These are phyloP conservation scores for Fragilariopsis cylindrus DNA, from an alignment of 108 stramenopile species.

Conservation along the genomic window DNA sequence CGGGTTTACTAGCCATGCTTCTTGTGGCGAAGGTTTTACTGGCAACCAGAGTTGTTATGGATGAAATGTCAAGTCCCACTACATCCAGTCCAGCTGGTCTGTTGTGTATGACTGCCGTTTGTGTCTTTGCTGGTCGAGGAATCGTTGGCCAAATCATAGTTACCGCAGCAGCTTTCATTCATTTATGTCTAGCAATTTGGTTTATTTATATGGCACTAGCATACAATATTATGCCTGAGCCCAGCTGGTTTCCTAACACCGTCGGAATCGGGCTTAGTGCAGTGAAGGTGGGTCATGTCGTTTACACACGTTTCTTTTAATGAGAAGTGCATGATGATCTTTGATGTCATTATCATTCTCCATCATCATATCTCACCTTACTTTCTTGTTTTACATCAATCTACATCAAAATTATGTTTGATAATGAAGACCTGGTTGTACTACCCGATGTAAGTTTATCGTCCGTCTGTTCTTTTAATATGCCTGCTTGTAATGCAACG, in stretches of 20 bases:
- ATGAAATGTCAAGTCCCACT: constrained; percentile 77
- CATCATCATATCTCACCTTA: neutral
- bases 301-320: constrained; percentile 1
- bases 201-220: constrained; percentile 79
- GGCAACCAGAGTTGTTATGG: constrained; percentile 56
- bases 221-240: constrained; percentile 78
- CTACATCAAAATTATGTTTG: neutral
- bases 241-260: constrained; percentile 80
- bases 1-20: constrained; percentile 47
- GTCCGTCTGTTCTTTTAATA: neutral
- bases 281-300: constrained; percentile 42
- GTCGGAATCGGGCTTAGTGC: constrained; percentile 72
- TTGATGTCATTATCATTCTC: neutral
- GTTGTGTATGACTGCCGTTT: constrained; percentile 73
- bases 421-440: constrained; percentile 8
- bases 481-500: too few species aligned
- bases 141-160: constrained; percentile 61
- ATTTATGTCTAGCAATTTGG: constrained; percentile 68
- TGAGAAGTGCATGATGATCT: neutral
- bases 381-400: neutral
- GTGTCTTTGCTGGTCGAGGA: constrained; percentile 72
- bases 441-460: constrained; percentile 10
- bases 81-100: constrained; percentile 78
- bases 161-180: constrained; percentile 54
- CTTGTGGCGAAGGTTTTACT: constrained; percentile 58